Percentiles rank a stretch among this genome's conserved stretches.
Evolutionary conservation across 1,284 basidiomycete species (phyloP).

Genomic region (Schizophyllum commune): DNA sequence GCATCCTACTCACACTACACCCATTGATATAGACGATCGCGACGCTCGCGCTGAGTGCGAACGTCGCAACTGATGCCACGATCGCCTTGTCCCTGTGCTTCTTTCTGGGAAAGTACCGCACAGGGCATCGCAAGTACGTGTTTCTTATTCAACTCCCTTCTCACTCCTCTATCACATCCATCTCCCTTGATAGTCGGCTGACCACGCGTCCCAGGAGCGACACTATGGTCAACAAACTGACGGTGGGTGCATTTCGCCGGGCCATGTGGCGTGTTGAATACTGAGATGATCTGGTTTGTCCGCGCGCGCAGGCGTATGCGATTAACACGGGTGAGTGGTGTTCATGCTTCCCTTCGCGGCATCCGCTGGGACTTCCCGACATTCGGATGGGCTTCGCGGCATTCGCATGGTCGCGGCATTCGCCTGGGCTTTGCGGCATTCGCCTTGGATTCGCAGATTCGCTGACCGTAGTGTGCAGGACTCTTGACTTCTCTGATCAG

Average conservation of each 20-base stretch:
- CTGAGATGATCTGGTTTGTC: no score
- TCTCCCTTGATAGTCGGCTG: no score
- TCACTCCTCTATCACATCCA: not conserved
- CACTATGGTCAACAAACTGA: slow-evolving; percentile 40
- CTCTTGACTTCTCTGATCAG: slow-evolving; percentile 16
- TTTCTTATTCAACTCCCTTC: slow-evolving; percentile 1
- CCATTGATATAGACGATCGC: slow-evolving; percentile 27
- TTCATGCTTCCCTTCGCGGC: not conserved
- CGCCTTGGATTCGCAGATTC: not conserved
- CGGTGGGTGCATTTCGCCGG: slow-evolving; percentile 14
- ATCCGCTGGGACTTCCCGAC: not conserved
- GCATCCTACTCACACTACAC: no score
- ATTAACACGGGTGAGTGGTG: slow-evolving; percentile 29
- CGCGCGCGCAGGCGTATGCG: slow-evolving; percentile 25
- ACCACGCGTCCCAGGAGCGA: slow-evolving; percentile 33
- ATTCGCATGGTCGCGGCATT: no score
- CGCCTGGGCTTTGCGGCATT: not conserved
- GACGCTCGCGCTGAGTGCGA: slow-evolving; percentile 32
- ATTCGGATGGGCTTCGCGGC: not conserved
- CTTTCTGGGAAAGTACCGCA: slow-evolving; percentile 44
- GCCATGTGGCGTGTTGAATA: no score
- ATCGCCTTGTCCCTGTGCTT: slow-evolving; percentile 42
- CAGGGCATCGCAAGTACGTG: slow-evolving; percentile 34
- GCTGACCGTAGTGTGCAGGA: not conserved
- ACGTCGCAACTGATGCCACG: slow-evolving; percentile 38